phyloP scores from a whole-genome alignment of 805 yeast genomes.

The Wickerhamomyces chambardii region DNA sequence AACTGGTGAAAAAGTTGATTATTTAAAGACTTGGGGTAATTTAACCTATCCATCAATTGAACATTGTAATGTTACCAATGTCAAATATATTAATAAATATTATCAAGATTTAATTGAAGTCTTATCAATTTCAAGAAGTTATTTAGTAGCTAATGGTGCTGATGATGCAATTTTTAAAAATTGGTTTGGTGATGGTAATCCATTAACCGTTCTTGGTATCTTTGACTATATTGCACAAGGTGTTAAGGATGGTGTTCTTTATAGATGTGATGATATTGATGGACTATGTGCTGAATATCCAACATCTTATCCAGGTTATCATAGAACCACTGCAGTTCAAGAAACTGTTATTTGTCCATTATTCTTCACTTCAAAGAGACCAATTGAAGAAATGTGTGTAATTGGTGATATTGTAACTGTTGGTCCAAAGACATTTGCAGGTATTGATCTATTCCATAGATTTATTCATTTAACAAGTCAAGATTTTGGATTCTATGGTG shows the following conservation, averaged over 20 bases:
- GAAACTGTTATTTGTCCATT: slow-evolving; percentile 32
- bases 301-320: slow-evolving; percentile 29
- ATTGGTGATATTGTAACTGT: slow-evolving; percentile 22
- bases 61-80: background rate
- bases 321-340: slow-evolving; percentile 26
- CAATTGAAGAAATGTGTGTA: slow-evolving; percentile 23
- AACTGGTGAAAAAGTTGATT: slow-evolving; percentile 9
- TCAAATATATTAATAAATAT: background rate
- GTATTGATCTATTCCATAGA: slow-evolving; percentile 28
- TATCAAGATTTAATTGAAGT: slow-evolving; percentile 21
- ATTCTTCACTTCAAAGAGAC: slow-evolving; percentile 23
- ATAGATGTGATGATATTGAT: slow-evolving; percentile 31
- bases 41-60: background rate
- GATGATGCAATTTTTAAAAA: slow-evolving; percentile 20
- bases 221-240: slow-evolving; percentile 23
- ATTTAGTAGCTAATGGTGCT: slow-evolving; percentile 23
- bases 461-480: slow-evolving; percentile 24
- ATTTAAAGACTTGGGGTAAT: slow-evolving; percentile 12
- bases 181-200: slow-evolving; percentile 29
- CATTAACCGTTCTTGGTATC: slow-evolving; percentile 27
- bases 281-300: slow-evolving; percentile 20
- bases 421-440: slow-evolving; percentile 22
- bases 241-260: slow-evolving; percentile 22
- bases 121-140: slow-evolving; percentile 25
- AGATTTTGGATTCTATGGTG: slow-evolving; percentile 24